Conservation (phyloP, 257 asterid species). For the Scutellaria minor region DNA sequence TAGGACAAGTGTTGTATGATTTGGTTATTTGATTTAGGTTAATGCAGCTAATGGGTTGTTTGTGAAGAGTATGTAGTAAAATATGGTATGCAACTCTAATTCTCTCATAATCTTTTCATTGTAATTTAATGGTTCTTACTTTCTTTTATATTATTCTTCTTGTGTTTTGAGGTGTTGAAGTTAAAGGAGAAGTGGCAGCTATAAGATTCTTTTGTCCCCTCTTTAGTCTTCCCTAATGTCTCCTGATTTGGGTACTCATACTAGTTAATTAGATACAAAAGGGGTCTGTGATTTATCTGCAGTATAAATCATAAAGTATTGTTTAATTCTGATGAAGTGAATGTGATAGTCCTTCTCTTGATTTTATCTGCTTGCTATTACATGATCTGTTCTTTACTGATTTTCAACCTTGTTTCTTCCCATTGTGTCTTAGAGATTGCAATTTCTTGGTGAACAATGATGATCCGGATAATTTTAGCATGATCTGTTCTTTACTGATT, state of each 20-base stretch:
- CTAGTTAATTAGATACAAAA: neutral
- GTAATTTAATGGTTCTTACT: neutral
- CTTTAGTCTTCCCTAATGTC: too few species aligned
- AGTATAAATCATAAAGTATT: neutral
- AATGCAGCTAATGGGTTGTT: neutral
- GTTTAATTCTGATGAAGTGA: conserved; percentile 8
- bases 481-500: conserved; percentile 31
- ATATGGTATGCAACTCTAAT: neutral
- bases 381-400: conserved; percentile 29
- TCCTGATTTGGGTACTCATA: neutral
- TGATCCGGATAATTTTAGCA: conserved; percentile 22
- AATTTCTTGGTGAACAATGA: conserved; percentile 54
- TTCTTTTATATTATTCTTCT: neutral
- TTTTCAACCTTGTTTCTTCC: conserved; percentile 34
- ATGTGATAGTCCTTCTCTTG: neutral
- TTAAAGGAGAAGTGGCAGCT: too few species aligned
- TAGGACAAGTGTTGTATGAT: neutral
- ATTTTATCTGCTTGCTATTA: conserved; percentile 5
- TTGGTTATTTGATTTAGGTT: neutral
- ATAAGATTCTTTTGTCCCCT: too few species aligned
- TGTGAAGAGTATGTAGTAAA: neutral
- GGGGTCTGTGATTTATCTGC: neutral
- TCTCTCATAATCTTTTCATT: neutral
- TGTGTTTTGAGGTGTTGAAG: too few species aligned
- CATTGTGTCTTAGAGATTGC: conserved; percentile 52